Percentiles rank a stretch among this genome's conserved stretches.
Conservation (phyloP, 1,139 yeast genomes). For the Scheffersomyces insectosa region DNA sequence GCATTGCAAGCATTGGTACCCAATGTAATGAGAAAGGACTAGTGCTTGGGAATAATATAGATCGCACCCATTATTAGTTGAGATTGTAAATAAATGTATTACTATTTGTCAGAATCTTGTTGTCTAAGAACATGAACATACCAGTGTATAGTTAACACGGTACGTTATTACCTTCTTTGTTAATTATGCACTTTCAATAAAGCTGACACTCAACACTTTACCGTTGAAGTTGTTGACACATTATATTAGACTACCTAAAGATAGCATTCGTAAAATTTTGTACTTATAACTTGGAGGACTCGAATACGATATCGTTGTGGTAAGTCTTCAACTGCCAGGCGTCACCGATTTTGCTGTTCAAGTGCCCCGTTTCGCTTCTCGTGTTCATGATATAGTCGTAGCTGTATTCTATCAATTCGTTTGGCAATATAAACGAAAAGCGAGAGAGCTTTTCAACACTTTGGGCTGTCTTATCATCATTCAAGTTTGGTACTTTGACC, state of each 20-base stretch:
- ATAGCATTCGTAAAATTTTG: neutral
- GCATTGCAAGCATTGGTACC: neutral
- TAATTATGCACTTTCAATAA: too few relatives aligned
- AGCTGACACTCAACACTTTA: too few relatives aligned
- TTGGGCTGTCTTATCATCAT: constrained; percentile 1
- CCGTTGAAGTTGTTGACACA: too few relatives aligned
- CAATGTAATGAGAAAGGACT: neutral
- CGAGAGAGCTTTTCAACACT: constrained; percentile 13
- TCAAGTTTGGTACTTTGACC: constrained; percentile 21
- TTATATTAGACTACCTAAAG: too few relatives aligned
- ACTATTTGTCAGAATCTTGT: too few relatives aligned
- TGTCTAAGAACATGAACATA: too few relatives aligned
- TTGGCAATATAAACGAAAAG: constrained; percentile 14
- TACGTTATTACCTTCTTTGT: too few relatives aligned
- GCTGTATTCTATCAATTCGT: constrained; percentile 14
- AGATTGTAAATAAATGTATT: too few relatives aligned
- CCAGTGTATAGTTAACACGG: too few relatives aligned
- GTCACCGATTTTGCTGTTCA: constrained; percentile 10
- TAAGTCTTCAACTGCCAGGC: constrained; percentile 15
- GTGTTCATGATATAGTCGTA: constrained; percentile 2
- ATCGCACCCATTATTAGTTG: neutral
- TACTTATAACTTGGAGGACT: constrained; percentile 11
- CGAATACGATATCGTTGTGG: constrained; percentile 13
- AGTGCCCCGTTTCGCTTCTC: neutral
- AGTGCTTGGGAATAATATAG: neutral